phyloP scores from a whole-genome alignment of 768 basidiomycete species.

The Termitomyces titanicus region DNA sequence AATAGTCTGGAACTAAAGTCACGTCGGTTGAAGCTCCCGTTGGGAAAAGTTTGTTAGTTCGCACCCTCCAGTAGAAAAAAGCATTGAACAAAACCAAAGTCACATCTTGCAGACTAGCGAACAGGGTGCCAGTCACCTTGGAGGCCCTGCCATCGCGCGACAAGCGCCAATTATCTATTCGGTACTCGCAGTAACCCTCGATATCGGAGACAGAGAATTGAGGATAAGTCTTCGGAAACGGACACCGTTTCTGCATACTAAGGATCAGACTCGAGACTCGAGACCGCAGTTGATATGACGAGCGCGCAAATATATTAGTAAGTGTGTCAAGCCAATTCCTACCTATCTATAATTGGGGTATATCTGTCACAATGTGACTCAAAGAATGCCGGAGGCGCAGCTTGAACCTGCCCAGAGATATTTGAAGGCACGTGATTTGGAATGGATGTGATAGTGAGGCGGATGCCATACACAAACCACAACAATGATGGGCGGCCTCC shows the following conservation, averaged over 20 bases:
- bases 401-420: no score
- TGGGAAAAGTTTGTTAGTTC: neutral
- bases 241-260: neutral
- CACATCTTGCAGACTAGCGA: conserved; percentile 15
- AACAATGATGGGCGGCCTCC: no score
- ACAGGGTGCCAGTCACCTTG: conserved; percentile 24
- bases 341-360: no score
- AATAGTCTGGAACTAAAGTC: neutral
- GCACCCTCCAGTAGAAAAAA: conserved; percentile 17
- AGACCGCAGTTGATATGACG: neutral
- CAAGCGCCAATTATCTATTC: conserved; percentile 51
- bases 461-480: no score
- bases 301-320: no score
- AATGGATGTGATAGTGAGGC: no score
- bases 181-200: conserved; percentile 54
- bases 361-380: no score
- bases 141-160: conserved; percentile 37
- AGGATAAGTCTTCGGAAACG: conserved; percentile 28
- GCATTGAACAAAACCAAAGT: conserved; percentile 31
- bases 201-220: conserved; percentile 47
- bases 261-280: no score
- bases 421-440: no score
- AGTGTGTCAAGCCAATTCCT: no score
- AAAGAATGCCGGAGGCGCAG: no score
- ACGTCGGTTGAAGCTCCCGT: neutral